Evolutionary conservation across 306 rosid genomes (phyloP), one percentile per base, ranked within the genome.

Genomic region (Cicer bijugum): DNA sequence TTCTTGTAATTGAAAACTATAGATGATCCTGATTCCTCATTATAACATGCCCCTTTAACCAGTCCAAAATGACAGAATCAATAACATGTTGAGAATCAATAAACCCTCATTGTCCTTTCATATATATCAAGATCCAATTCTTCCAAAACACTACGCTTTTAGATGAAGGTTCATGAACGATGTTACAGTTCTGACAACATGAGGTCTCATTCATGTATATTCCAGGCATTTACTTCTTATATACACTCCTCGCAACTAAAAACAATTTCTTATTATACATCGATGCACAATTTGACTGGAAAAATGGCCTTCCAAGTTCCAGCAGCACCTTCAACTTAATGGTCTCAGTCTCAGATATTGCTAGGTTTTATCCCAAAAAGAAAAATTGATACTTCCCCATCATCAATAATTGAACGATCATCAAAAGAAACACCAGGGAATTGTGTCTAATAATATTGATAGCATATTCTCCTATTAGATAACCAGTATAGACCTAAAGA

Each of bases 241-340:
- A 12, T 55, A 45, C 35, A 47, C 71, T 48, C 61, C 62, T 57
- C 62, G 17, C 76, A 59, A 50, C 66, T 37, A 69, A 69, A 52
- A 59, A 33, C 12, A 42, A 57, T 45, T 46, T 42, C 37, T 76
- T 16, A 76, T 33, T 44, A 38, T 16, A 20, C 38, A 15, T 20
- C 1, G 63, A 19, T 51, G 51, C 52, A n/a, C 63, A 77, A 46
- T 48, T 44, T 59, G 45, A 5, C 11, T 14, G 12, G 2, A 61
- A 37, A 45, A 37, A 61, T 38, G 4, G 23, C 23, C 45, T 61
- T n/a, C 67, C 67, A 20, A n/a, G 23, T 35, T 57, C 16, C 14
- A 8, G 19, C 11, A 37, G 6, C 11, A 8, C 19, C 61, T 66
- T 77, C 62, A 17, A 69, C 12, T 56, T 37, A 45, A 48, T 47